These are phyloP conservation scores for Saccharomyces hybrid DNA, from an alignment of 1,139 yeast genomes.

Conservation along the genomic window DNA sequence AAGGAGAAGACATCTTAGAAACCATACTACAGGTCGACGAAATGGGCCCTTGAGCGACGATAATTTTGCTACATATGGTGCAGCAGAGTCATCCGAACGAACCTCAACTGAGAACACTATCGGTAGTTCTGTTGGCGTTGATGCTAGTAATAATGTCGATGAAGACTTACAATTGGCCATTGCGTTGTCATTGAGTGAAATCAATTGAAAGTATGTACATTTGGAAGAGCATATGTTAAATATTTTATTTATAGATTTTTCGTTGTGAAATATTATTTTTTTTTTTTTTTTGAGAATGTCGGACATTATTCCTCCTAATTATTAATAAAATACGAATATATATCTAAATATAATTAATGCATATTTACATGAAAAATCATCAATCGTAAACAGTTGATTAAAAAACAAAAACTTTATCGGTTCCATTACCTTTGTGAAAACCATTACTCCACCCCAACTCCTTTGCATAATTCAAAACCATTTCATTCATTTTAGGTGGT, in stretches of 20 bases:
- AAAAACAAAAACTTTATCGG: constrained; percentile 64
- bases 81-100: not conserved
- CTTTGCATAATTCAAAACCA: constrained; percentile 42
- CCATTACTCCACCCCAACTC: constrained; percentile 60
- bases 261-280: constrained; percentile 45
- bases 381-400: constrained; percentile 23
- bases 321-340: not conserved
- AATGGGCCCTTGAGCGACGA: constrained; percentile 1
- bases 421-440: constrained; percentile 42
- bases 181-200: constrained; percentile 31
- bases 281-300: not conserved
- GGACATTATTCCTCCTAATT: not conserved
- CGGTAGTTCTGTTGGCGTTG: constrained; percentile 1
- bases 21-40: not conserved
- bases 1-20: constrained; percentile 2
- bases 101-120: not conserved
- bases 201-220: constrained; percentile 6
- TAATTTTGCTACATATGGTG: not conserved
- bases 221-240: not conserved
- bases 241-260: constrained; percentile 23
- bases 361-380: not conserved
- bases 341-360: not conserved
- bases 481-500: constrained; percentile 62
- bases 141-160: constrained; percentile 13
- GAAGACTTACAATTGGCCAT: constrained; percentile 29